Percentiles rank a stretch among this genome's conserved stretches.
Evolutionary conservation across 2,329 filamentous ascomycete genomes (phyloP).

Genomic region (Ophiostoma novo-ulmi): DNA sequence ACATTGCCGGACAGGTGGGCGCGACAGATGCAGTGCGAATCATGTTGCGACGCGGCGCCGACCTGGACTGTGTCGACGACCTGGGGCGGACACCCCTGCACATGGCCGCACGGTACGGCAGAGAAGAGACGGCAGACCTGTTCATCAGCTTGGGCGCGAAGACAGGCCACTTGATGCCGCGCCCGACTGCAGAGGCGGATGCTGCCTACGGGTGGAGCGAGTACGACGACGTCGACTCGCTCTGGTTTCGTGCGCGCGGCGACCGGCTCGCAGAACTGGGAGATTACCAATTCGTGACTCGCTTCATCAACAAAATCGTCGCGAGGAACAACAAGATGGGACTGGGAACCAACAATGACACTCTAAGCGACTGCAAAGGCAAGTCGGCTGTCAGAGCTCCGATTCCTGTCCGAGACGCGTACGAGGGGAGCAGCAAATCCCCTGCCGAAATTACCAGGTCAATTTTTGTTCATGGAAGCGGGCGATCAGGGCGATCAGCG

Average conservation of each 20-base stretch:
- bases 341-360: neutral
- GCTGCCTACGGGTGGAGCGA: neutral
- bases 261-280: conserved; percentile 5
- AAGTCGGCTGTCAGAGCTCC: neutral
- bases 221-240: neutral
- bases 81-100: neutral
- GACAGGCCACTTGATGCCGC: neutral
- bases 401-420: neutral
- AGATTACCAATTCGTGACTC: neutral
- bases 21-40: neutral
- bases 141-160: neutral
- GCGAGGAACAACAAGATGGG: neutral
- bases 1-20: conserved; percentile 1
- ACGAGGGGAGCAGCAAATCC: neutral
- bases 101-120: neutral
- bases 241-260: neutral
- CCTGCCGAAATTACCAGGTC: neutral
- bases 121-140: neutral
- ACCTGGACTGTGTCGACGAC: neutral
- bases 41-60: neutral
- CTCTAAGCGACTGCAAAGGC: neutral
- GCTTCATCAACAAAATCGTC: neutral
- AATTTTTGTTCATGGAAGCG: neutral
- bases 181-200: neutral
- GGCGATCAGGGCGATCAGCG: neutral